These are phyloP conservation scores for Cladochytrium tenue DNA, from an alignment of 371 early-diverging fungal genomes.

Conservation along the genomic window DNA sequence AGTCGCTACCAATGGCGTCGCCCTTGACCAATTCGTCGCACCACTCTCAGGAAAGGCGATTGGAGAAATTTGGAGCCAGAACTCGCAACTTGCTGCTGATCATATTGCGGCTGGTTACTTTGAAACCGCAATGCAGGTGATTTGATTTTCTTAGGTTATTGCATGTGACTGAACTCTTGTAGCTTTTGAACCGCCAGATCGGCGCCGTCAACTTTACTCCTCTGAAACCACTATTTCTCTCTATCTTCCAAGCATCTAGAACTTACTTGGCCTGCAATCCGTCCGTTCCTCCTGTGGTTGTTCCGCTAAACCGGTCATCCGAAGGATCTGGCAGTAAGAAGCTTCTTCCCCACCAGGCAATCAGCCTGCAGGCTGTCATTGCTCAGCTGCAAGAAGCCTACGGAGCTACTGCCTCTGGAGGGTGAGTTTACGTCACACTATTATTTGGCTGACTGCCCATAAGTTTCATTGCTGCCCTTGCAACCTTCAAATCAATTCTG, in stretches of 20 bases:
- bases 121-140: slow-evolving; percentile 88
- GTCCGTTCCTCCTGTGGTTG: slow-evolving; percentile 54
- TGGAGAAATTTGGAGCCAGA: slow-evolving; percentile 74
- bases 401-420: slow-evolving; percentile 62
- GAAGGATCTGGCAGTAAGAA: slow-evolving; percentile 15
- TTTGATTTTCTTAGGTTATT: not conserved
- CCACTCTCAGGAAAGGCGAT: slow-evolving; percentile 65
- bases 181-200: slow-evolving; percentile 82
- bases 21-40: slow-evolving; percentile 35
- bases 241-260: slow-evolving; percentile 75
- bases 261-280: slow-evolving; percentile 66
- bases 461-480: slow-evolving; percentile 73
- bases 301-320: slow-evolving; percentile 27
- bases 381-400: slow-evolving; percentile 77
- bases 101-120: slow-evolving; percentile 93
- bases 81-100: slow-evolving; percentile 80
- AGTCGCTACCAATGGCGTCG: slow-evolving; percentile 5
- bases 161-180: slow-evolving; percentile 10
- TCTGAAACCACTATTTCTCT: slow-evolving; percentile 80
- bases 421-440: slow-evolving; percentile 16
- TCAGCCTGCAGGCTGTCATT: slow-evolving; percentile 62
- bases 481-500: slow-evolving; percentile 73
- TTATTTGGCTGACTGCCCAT: not conserved
- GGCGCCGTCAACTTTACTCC: slow-evolving; percentile 88
- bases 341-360: slow-evolving; percentile 38